Percentiles rank a stretch among this genome's conserved stretches.
phyloP scores from a whole-genome alignment of 2,329 filamentous ascomycete genomes.

The Nigrospora sphaerica region DNA sequence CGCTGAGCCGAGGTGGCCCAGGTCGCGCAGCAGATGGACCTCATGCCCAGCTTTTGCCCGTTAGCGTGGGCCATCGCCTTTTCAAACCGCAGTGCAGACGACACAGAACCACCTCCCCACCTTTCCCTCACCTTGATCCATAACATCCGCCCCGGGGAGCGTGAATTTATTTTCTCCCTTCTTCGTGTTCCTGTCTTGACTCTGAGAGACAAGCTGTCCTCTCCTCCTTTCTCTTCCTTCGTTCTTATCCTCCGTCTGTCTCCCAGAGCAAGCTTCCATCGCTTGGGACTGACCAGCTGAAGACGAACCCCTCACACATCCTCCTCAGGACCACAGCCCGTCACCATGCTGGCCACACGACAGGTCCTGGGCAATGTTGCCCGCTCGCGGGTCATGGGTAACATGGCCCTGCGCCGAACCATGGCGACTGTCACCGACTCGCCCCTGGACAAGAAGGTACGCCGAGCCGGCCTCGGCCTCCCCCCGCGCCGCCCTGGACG shows the following conservation, averaged over 20 bases:
- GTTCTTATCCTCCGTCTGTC: constrained; percentile 3
- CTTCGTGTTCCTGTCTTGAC: constrained; percentile 16
- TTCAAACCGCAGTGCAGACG: constrained; percentile 16
- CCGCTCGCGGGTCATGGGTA: constrained; percentile 46
- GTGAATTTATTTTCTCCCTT: constrained; percentile 14
- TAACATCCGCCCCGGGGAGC: constrained; percentile 10
- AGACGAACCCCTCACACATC: constrained; percentile 7
- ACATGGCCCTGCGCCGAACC: constrained; percentile 56
- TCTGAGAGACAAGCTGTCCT: constrained; percentile 22
- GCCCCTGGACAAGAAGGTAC: constrained; percentile 78
- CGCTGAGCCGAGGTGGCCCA: too few species aligned
- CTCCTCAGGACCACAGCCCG: constrained; percentile 18
- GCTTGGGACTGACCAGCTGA: constrained; percentile 12
- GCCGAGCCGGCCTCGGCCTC: constrained; percentile 9
- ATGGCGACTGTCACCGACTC: constrained; percentile 84
- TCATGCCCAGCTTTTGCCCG: constrained; percentile 1
- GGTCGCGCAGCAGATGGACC: not conserved
- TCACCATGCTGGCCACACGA: constrained; percentile 64
- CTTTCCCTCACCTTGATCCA: constrained; percentile 20
- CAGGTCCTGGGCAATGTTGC: constrained; percentile 60
- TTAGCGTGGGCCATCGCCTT: constrained; percentile 14
- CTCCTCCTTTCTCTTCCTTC: constrained; percentile 20
- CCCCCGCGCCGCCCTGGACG: too few species aligned
- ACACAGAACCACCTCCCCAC: constrained; percentile 26
- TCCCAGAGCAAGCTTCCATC: constrained; percentile 19